Evolutionary conservation across 495 filamentous ascomycete genomes (phyloP).

Genomic region (Aspergillus haitiensis): DNA sequence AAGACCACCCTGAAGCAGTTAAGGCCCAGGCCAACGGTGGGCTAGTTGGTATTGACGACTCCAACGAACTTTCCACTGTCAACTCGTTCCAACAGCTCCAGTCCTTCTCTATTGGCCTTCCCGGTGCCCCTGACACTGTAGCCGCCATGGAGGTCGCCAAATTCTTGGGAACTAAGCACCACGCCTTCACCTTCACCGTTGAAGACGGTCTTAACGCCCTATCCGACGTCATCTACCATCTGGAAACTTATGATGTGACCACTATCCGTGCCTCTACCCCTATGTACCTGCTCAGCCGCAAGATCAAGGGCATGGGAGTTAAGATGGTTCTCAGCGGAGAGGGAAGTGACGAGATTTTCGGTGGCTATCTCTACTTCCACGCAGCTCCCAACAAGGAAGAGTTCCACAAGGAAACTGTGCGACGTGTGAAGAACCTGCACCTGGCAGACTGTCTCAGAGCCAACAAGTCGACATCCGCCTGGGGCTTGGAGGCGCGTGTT

Average conservation of each 20-base stretch:
- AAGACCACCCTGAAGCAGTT: slow-evolving; percentile 39
- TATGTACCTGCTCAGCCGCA: slow-evolving; percentile 95
- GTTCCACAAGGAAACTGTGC: slow-evolving; percentile 91
- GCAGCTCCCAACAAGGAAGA: slow-evolving; percentile 84
- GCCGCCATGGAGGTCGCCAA: slow-evolving; percentile 88
- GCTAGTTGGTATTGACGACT: slow-evolving; percentile 91
- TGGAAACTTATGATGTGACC: slow-evolving; percentile 97
- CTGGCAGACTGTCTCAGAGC: slow-evolving; percentile 92
- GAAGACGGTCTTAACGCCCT: slow-evolving; percentile 95
- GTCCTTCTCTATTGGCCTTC: slow-evolving; percentile 96
- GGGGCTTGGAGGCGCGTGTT: slow-evolving; percentile 97
- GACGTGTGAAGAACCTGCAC: slow-evolving; percentile 92
- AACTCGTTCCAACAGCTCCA: slow-evolving; percentile 91
- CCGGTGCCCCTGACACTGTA: slow-evolving; percentile 83
- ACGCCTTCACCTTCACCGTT: slow-evolving; percentile 96
- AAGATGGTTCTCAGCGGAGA: slow-evolving; percentile 99
- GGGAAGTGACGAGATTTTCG: slow-evolving; percentile 96
- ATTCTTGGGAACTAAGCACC: slow-evolving; percentile 95
- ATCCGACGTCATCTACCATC: slow-evolving; percentile 94
- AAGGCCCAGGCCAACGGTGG: slow-evolving; percentile 38
- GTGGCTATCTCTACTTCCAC: slow-evolving; percentile 98
- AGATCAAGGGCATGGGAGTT: slow-evolving; percentile 98
- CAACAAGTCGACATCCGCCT: slow-evolving; percentile 99
- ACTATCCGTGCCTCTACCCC: slow-evolving; percentile 98
- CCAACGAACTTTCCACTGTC: slow-evolving; percentile 83